These are phyloP conservation scores for Heterococcus sp. DNA, from an alignment of 108 stramenopile species.

Conservation along the genomic window DNA sequence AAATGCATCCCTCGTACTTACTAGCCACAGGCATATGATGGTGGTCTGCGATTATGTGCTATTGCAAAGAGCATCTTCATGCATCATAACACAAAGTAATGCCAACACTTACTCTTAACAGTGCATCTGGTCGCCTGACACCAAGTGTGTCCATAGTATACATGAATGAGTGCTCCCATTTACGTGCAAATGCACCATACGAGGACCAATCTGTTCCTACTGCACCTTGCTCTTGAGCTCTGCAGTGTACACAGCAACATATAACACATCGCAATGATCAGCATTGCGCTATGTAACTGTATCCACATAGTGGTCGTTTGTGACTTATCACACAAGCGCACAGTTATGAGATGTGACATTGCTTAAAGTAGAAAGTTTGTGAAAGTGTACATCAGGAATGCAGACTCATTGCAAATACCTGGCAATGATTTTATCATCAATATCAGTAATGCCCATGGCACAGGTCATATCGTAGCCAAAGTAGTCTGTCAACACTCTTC, in stretches of 20 bases:
- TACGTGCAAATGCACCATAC: slow-evolving; percentile 55
- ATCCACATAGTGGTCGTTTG: too few species aligned
- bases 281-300: too few species aligned
- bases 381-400: too few species aligned
- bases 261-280: background rate
- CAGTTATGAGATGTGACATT: too few species aligned
- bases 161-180: slow-evolving; percentile 76
- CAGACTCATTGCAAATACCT: slow-evolving; percentile 54
- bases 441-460: slow-evolving; percentile 93
- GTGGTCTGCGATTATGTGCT: too few species aligned
- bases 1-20: too few species aligned
- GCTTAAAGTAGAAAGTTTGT: too few species aligned
- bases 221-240: slow-evolving; percentile 8
- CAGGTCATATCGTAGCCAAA: slow-evolving; percentile 78
- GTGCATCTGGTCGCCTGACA: slow-evolving; percentile 67
- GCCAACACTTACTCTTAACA: slow-evolving; percentile 65
- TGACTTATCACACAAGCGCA: too few species aligned
- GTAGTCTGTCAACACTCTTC: slow-evolving; percentile 73
- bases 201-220: background rate
- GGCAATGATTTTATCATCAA: slow-evolving; percentile 96
- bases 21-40: too few species aligned
- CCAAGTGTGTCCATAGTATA: slow-evolving; percentile 81
- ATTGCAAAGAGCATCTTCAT: too few species aligned
- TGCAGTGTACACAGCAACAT: background rate
- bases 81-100: too few species aligned